These are phyloP conservation scores for Xerocomellus chrysenteron DNA, from an alignment of 768 basidiomycete species.

Conservation along the genomic window DNA sequence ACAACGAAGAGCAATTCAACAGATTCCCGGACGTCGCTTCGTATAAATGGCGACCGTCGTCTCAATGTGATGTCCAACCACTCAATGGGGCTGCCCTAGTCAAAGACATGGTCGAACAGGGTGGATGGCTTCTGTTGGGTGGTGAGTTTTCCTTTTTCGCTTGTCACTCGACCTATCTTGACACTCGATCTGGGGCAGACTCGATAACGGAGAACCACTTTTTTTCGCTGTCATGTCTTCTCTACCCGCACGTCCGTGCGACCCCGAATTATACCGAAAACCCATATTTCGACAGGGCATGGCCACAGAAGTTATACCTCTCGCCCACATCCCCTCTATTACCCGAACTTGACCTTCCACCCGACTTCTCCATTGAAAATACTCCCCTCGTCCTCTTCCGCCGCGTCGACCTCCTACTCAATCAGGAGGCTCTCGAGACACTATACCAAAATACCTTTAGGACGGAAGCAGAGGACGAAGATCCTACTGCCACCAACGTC, in stretches of 20 bases:
- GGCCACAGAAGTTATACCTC: constrained; percentile 65
- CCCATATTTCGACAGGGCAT: constrained; percentile 58
- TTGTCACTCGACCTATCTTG: not conserved
- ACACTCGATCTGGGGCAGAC: constrained; percentile 36
- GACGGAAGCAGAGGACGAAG: constrained; percentile 16
- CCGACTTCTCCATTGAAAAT: constrained; percentile 49
- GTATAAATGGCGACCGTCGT: constrained; percentile 54
- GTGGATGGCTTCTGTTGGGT: constrained; percentile 68
- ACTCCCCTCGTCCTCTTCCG: constrained; percentile 69
- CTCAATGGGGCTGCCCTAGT: constrained; percentile 47
- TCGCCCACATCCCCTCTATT: constrained; percentile 46
- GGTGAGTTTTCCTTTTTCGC: constrained; percentile 38
- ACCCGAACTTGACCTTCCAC: constrained; percentile 42
- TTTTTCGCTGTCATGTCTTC: constrained; percentile 66
- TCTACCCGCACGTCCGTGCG: constrained; percentile 66
- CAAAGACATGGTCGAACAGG: constrained; percentile 60
- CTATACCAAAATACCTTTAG: constrained; percentile 38
- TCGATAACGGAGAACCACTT: constrained; percentile 74
- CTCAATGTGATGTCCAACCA: constrained; percentile 42
- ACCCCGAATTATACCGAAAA: constrained; percentile 59
- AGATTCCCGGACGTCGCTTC: constrained; percentile 53
- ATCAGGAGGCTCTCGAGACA: constrained; percentile 44
- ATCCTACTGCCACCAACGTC: constrained; percentile 12
- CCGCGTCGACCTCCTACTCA: constrained; percentile 59
- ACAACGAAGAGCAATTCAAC: constrained; percentile 46